Evolutionary conservation across 2,329 filamentous ascomycete genomes (phyloP).

Genomic region (Fusarium denticulatum): DNA sequence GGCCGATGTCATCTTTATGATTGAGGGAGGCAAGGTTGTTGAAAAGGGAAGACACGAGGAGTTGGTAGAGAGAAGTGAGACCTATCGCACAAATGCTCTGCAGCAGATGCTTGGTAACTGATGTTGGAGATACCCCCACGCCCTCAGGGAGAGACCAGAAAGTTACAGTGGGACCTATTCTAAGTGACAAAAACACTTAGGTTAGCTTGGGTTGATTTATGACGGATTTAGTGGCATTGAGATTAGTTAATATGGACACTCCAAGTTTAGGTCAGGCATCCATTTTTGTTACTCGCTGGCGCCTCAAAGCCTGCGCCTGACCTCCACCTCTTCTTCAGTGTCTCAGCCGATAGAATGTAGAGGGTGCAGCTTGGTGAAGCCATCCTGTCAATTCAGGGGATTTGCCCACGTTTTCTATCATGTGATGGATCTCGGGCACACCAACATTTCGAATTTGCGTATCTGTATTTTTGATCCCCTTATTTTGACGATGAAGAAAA

Average conservation of each 20-base stretch:
- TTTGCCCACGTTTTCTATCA: conserved; percentile 36
- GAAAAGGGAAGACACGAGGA: conserved; percentile 65
- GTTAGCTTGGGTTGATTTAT: background rate
- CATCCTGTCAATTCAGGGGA: conserved; percentile 37
- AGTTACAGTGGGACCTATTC: background rate
- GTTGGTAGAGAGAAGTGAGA: conserved; percentile 62
- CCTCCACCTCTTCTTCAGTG: conserved; percentile 16
- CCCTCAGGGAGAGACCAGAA: background rate
- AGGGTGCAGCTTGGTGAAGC: conserved; percentile 21
- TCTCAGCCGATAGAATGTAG: conserved; percentile 21
- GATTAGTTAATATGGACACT: background rate
- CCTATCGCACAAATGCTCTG: conserved; percentile 61
- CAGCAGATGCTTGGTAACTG: conserved; percentile 57
- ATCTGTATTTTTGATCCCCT: background rate
- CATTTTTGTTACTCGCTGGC: background rate
- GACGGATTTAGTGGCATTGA: background rate
- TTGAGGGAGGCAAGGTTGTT: conserved; percentile 63
- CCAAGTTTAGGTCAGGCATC: too few species aligned
- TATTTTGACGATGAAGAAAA: background rate
- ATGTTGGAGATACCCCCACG: background rate
- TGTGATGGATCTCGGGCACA: conserved; percentile 17
- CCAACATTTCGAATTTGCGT: background rate
- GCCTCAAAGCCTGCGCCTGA: conserved; percentile 14
- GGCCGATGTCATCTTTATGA: conserved; percentile 67
- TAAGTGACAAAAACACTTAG: background rate